Evolutionary conservation across 2,329 filamentous ascomycete species (phyloP).

Genomic region (Aspergillus sp.): DNA sequence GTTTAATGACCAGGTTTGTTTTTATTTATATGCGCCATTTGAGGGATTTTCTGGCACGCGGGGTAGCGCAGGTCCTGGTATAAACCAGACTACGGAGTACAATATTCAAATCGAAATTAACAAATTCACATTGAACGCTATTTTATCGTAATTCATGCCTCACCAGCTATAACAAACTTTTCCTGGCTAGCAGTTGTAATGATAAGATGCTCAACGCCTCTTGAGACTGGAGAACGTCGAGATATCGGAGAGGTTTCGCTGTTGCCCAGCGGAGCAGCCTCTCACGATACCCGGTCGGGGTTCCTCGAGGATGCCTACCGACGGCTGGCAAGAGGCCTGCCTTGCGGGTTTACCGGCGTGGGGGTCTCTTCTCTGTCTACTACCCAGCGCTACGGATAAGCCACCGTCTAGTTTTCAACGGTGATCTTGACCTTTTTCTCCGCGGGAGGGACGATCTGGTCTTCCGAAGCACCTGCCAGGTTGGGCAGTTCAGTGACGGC

Average conservation of each 20-base stretch:
- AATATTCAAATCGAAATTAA: not conserved
- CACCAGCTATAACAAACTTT: not conserved
- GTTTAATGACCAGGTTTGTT: too few species aligned
- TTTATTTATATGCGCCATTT: not conserved
- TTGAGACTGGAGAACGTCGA: not conserved
- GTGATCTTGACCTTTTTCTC: conserved; percentile 64
- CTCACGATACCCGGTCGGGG: not conserved
- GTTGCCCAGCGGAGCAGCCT: not conserved
- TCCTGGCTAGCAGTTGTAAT: not conserved
- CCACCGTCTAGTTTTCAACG: conserved; percentile 52
- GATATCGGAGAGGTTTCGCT: not conserved
- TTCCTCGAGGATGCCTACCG: not conserved
- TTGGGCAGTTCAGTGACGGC: conserved; percentile 78
- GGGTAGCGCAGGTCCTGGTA: too few species aligned
- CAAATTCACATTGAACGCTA: not conserved
- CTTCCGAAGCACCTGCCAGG: conserved; percentile 57
- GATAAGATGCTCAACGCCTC: not conserved
- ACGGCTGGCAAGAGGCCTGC: not conserved
- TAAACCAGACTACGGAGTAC: too few species aligned
- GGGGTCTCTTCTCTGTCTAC: not conserved
- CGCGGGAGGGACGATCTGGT: conserved; percentile 55
- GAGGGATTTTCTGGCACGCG: not conserved
- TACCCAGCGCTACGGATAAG: not conserved
- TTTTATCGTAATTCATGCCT: conserved; percentile 1
- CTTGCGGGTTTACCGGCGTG: not conserved